Percentiles rank a stretch among this genome's conserved stretches.
Evolutionary conservation across 1,139 yeast species (phyloP).

Genomic region (Candida pseudoviswanathii): DNA sequence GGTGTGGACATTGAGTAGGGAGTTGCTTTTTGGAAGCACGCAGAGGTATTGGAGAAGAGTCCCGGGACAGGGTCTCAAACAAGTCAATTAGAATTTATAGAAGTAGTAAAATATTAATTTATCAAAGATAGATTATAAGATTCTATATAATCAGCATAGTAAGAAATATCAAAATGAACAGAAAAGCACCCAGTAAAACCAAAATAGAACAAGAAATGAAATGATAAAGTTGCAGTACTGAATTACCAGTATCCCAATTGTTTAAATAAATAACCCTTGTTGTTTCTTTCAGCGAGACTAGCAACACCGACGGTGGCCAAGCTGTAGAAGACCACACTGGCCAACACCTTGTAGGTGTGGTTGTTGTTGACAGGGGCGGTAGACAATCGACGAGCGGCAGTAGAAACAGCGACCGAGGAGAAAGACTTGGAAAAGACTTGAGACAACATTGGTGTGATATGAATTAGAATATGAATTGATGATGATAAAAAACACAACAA

Average conservation of each 20-base stretch:
- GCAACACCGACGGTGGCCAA: slow-evolving; percentile 15
- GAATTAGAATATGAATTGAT: background rate
- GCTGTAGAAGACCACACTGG: slow-evolving; percentile 15
- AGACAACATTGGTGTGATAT: slow-evolving; percentile 5
- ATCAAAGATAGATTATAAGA: background rate
- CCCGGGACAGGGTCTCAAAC: slow-evolving; percentile 45
- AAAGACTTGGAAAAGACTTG: slow-evolving; percentile 1
- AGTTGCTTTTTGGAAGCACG: slow-evolving; percentile 38
- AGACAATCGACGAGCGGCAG: slow-evolving; percentile 10
- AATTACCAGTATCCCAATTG: slow-evolving; percentile 13
- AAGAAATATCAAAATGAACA: background rate
- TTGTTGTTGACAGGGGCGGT: slow-evolving; percentile 6
- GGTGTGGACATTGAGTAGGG: slow-evolving; percentile 44
- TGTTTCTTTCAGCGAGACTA: slow-evolving; percentile 13
- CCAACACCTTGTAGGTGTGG: slow-evolving; percentile 12
- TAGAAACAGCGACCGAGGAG: background rate
- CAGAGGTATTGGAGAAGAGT: slow-evolving; percentile 44
- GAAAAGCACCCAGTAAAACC: background rate
- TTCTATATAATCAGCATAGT: background rate
- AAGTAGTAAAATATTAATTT: background rate
- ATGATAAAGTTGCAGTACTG: background rate
- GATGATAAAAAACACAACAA: background rate
- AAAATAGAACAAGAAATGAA: background rate
- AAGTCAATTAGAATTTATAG: slow-evolving; percentile 19
- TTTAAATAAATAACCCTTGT: slow-evolving; percentile 14